These are phyloP conservation scores for Penicillium hordei DNA, from an alignment of 2,329 filamentous ascomycete genomes.

Conservation along the genomic window DNA sequence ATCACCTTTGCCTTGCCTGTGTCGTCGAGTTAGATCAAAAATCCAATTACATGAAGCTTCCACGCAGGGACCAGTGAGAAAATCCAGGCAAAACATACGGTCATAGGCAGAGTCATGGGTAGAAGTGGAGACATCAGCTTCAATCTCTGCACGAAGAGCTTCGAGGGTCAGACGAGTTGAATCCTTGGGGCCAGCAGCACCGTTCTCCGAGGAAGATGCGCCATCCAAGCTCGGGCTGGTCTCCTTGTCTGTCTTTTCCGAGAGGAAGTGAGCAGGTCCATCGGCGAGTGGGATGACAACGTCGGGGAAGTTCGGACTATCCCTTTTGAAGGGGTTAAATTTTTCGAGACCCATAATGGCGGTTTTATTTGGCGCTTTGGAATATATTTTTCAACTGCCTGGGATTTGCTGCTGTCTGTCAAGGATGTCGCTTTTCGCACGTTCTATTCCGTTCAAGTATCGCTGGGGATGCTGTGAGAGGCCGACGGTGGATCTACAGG, in stretches of 20 bases:
- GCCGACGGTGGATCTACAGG: slow-evolving; percentile 17
- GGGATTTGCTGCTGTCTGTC: slow-evolving; percentile 10
- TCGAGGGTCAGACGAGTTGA: slow-evolving; percentile 63
- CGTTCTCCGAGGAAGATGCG: slow-evolving; percentile 40
- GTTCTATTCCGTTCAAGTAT: slow-evolving; percentile 1
- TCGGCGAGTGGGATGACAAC: slow-evolving; percentile 52
- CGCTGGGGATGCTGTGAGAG: not conserved
- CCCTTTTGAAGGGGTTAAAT: slow-evolving; percentile 53
- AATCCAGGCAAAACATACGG: slow-evolving; percentile 54
- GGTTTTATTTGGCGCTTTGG: slow-evolving; percentile 19
- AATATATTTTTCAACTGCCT: slow-evolving; percentile 1
- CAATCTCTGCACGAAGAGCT: slow-evolving; percentile 66
- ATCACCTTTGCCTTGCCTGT: slow-evolving; percentile 74
- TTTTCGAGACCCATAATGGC: slow-evolving; percentile 31
- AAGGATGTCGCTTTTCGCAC: slow-evolving; percentile 1
- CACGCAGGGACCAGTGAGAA: not conserved
- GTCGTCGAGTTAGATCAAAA: slow-evolving; percentile 27
- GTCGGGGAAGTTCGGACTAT: slow-evolving; percentile 51
- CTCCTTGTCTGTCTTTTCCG: slow-evolving; percentile 36
- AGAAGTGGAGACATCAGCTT: slow-evolving; percentile 56
- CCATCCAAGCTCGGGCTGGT: slow-evolving; percentile 36
- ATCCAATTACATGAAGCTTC: slow-evolving; percentile 3
- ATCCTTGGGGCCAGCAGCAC: slow-evolving; percentile 34
- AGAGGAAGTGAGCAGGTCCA: slow-evolving; percentile 39
- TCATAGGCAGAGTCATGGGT: slow-evolving; percentile 71